These are phyloP conservation scores for Leccinum pachyderme DNA, from an alignment of 1,284 basidiomycete species.

Conservation along the genomic window DNA sequence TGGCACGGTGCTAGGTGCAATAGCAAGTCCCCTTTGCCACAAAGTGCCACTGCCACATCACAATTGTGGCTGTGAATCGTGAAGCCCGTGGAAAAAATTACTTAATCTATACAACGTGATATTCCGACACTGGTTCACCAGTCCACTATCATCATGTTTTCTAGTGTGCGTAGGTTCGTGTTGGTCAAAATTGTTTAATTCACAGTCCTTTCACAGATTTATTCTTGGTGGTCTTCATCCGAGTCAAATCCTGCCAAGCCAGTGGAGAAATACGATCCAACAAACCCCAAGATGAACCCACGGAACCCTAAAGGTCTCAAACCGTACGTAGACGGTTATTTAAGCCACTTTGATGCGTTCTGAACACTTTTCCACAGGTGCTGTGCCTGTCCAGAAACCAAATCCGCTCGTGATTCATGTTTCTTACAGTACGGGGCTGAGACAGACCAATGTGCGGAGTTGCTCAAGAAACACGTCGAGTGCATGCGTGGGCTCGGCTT, in stretches of 20 bases:
- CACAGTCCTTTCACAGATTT: conserved; percentile 30
- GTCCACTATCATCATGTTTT: conserved; percentile 18
- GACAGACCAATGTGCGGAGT: conserved; percentile 74
- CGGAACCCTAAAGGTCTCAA: conserved; percentile 90
- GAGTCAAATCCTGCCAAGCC: conserved; percentile 27
- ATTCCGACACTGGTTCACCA: background rate
- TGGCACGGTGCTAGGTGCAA: no score
- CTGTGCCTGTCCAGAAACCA: conserved; percentile 95
- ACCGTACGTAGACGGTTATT: conserved; percentile 58
- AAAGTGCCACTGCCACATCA: no score
- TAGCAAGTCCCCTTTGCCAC: no score
- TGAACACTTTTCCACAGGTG: conserved; percentile 51
- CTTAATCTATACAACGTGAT: no score
- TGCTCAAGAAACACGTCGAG: conserved; percentile 77
- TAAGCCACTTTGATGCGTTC: background rate
- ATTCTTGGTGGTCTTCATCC: conserved; percentile 43
- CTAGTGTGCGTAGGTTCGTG: conserved; percentile 18
- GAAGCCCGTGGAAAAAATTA: no score
- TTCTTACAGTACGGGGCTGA: conserved; percentile 79
- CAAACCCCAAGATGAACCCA: conserved; percentile 73
- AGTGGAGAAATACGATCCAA: conserved; percentile 54
- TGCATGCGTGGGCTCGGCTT: conserved; percentile 92
- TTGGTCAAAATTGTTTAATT: conserved; percentile 11
- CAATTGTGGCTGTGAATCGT: no score
- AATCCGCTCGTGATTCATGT: conserved; percentile 88